Evolutionary conservation across 2,329 filamentous ascomycete genomes (phyloP), one percentile per base, ranked within the genome.

Genomic region (Scedosporium apiospermum): DNA sequence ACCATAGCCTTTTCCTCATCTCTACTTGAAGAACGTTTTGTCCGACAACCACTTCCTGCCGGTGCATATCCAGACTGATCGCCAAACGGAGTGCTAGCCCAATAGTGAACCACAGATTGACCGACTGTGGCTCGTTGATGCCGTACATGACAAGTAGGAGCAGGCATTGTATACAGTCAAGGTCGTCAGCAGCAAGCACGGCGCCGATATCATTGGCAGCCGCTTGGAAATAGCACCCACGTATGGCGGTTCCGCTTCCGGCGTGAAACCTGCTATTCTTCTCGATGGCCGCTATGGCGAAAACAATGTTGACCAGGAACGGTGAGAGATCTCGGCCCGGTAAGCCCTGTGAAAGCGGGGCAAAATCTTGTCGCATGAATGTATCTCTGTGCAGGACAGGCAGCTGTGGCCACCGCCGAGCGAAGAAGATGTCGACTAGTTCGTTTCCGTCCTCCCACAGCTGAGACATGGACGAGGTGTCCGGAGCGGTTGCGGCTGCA

Each of bases 1-100:
- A 73, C 63, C 70, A 72, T 1, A 72, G 60, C 3, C 70, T 66
- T 21, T 71, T 69, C 41, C 59, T 53, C 65, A 71, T 69, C 51
- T 73, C 69, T 30, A 58, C 59, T 7, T 64, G 38, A n/a, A 67
- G 41, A 14, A 63, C 16, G 7, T 63, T 60, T 30, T 30, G 26
- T 23, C 34, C 34, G 21, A 57, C 34, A 14, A 57, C 23, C 18
- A 30, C 26, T 63, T 61, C 18, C 63, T 58, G 3, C 38, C 57
- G 66, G 30, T 70, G 67, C 1, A 70, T 42, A 16, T 69, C 65
- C 21, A 69, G 65, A 1, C 68, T 66, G 14, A 68, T 58, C 3
- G 67, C 67, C 12, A 69, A 58, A 2, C 67, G 64, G 0, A 71
- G 63, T 14, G 68, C 65, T 5, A 70, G 58, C 2, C 68, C 68